These are phyloP conservation scores for Exophiala aquamarina DNA, from an alignment of 2,329 filamentous ascomycete species.

Conservation along the genomic window DNA sequence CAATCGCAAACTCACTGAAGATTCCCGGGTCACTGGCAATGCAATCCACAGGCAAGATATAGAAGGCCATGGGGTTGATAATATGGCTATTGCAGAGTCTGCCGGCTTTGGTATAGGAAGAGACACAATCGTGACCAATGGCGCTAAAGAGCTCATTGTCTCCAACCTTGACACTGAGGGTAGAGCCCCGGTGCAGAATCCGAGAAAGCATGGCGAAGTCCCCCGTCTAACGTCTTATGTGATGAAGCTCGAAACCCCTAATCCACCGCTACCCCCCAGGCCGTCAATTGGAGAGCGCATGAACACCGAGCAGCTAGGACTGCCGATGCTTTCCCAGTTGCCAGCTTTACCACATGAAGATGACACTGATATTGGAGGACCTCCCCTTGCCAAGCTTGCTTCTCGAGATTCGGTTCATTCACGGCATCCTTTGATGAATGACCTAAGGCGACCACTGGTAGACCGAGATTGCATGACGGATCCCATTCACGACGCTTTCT, in stretches of 20 bases:
- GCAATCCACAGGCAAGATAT: constrained; percentile 70
- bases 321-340: constrained; percentile 68
- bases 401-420: constrained; percentile 56
- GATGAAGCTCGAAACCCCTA: constrained; percentile 37
- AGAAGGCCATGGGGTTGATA: constrained; percentile 73
- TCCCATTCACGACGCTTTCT: constrained; percentile 78
- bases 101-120: constrained; percentile 63
- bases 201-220: constrained; percentile 46
- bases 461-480: constrained; percentile 94
- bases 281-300: constrained; percentile 55
- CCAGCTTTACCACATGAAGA: constrained; percentile 69
- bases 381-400: constrained; percentile 59
- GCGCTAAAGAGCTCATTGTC: constrained; percentile 69
- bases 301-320: constrained; percentile 65
- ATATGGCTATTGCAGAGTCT: constrained; percentile 66
- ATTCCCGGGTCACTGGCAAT: constrained; percentile 61
- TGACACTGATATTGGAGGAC: constrained; percentile 80
- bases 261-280: constrained; percentile 59
- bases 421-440: constrained; percentile 53
- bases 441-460: constrained; percentile 72
- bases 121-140: constrained; percentile 68
- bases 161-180: constrained; percentile 64
- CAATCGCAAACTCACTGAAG: constrained; percentile 55
- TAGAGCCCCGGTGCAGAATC: constrained; percentile 57
- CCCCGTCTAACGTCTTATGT: constrained; percentile 25